Evolutionary conservation across 2,329 filamentous ascomycete genomes (phyloP).

Genomic region (Berkeleyomyces rouxiae): DNA sequence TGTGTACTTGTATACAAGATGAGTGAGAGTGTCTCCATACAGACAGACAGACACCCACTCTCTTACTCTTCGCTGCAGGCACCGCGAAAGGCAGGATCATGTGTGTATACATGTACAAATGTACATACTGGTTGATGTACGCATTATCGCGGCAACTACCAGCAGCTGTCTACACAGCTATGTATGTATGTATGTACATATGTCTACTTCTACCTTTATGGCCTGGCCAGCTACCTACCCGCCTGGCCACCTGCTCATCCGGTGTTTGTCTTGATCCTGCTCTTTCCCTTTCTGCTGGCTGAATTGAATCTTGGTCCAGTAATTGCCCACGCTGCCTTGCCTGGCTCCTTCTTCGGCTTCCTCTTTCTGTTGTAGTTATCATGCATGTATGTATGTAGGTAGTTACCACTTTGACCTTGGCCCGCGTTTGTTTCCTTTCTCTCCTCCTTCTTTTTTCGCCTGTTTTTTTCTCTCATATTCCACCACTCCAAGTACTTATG

Average conservation of each 20-base stretch:
- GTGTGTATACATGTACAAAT: too few relatives aligned
- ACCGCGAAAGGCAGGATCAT: too few relatives aligned
- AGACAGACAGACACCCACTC: too few relatives aligned
- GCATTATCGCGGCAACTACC: too few relatives aligned
- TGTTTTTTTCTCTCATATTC: not conserved
- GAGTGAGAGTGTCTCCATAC: too few relatives aligned
- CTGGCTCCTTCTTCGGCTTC: not conserved
- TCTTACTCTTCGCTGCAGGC: too few relatives aligned
- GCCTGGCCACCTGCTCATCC: not conserved
- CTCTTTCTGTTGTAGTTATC: too few relatives aligned
- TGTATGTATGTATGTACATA: not conserved
- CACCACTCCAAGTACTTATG: not conserved
- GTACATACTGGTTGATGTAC: too few relatives aligned
- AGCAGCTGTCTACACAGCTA: not conserved
- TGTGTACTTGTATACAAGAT: too few relatives aligned
- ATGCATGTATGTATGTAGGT: too few relatives aligned
- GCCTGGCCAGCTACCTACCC: not conserved
- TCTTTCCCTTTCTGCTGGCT: not conserved
- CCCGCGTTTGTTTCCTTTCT: not conserved
- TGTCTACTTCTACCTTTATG: not conserved
- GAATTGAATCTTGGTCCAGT: not conserved
- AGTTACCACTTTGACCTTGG: too few relatives aligned
- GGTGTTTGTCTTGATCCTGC: not conserved
- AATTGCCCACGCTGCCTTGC: not conserved
- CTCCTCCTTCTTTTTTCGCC: constrained; percentile 1